These are phyloP conservation scores for Linum lewisii DNA, from an alignment of 345 rosid species.

Conservation along the genomic window DNA sequence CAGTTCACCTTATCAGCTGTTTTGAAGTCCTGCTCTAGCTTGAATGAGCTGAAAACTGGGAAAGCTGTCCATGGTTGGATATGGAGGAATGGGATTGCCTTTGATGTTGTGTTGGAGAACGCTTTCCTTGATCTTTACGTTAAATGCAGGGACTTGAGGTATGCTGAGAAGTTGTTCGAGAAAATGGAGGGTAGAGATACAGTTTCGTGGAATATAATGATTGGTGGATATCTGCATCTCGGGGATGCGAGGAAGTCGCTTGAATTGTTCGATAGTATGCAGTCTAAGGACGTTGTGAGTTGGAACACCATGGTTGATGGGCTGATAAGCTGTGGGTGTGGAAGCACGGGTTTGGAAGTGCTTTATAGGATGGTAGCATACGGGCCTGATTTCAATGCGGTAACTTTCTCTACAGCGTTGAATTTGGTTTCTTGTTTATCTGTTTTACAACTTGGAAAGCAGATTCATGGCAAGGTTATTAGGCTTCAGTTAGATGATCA, in stretches of 20 bases:
- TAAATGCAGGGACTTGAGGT: constrained; percentile 29
- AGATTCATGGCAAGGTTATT: constrained; percentile 31
- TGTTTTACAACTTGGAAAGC: constrained; percentile 29
- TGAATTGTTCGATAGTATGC: constrained; percentile 25
- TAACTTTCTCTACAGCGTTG: constrained; percentile 38
- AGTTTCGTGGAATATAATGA: constrained; percentile 40
- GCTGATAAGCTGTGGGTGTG: constrained; percentile 27
- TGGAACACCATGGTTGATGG: constrained; percentile 48
- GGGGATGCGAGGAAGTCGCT: constrained; percentile 32
- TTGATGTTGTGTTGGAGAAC: constrained; percentile 35
- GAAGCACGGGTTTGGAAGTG: constrained; percentile 27
- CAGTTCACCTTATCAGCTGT: constrained; percentile 39
- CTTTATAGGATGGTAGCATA: constrained; percentile 31
- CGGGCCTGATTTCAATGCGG: constrained; percentile 23
- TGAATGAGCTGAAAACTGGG: constrained; percentile 25
- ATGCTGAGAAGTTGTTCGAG: constrained; percentile 27
- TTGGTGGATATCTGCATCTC: constrained; percentile 21
- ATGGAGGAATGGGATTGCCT: constrained; percentile 22
- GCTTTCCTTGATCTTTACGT: constrained; percentile 39
- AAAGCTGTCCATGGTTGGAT: constrained; percentile 49
- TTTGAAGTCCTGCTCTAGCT: constrained; percentile 38
- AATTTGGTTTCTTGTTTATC: constrained; percentile 29
- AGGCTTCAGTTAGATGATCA: constrained; percentile 20
- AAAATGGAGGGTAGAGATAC: constrained; percentile 27
- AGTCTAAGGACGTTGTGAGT: constrained; percentile 27